Evolutionary conservation across 1,284 basidiomycete species (phyloP), one percentile per base, ranked within the genome.

Genomic region (Ceraceosorus bombacis): DNA sequence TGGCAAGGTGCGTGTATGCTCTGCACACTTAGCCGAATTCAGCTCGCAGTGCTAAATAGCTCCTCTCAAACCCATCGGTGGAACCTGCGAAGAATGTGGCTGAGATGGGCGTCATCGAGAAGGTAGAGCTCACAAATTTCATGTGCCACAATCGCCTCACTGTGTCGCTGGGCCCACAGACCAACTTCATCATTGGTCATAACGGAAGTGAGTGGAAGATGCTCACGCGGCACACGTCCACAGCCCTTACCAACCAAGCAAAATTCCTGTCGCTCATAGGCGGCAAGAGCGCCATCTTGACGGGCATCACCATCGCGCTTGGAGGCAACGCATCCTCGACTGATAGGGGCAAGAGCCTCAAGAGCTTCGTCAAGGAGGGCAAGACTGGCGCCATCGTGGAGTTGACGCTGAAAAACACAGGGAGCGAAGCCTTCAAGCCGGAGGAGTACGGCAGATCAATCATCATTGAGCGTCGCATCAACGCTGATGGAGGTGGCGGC

Each of bases 101-200:
- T 4, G 86, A 90, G 54, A 84, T 87, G 69, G 94, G 93, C 9
- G 86, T 94, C 63, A 88, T 97, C 66, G 88, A 91, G 71, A 82
- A 82, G 36, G 84, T 98, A 55, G 86, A 89, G 71, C 85, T 95
- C 82, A 82, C 85, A 74, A 88, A 96, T 78, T 98, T 98, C 79
- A 96, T 98, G 93, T 96, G 92, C 77, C 95, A 98, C 80, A 83
- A 85, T 73, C 86, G 84, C 77, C 82, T 93, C 53, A 69, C 73
- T 54, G 72, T 95, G 78, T 81, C 83, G 5, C 90, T 95, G 68
- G 90, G 88, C 0, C 86, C 87, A 3, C 89, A 91, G 77, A 88
- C 97, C 76, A 97, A 98, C 80, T 97, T 98, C 75, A 88, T 99
- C 67, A 94, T 96, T 60, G 95, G 95, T 82, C 80, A 77, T 82